phyloP scores from a whole-genome alignment of 2,329 filamentous ascomycete genomes.

The Aspergillus clavatus region DNA sequence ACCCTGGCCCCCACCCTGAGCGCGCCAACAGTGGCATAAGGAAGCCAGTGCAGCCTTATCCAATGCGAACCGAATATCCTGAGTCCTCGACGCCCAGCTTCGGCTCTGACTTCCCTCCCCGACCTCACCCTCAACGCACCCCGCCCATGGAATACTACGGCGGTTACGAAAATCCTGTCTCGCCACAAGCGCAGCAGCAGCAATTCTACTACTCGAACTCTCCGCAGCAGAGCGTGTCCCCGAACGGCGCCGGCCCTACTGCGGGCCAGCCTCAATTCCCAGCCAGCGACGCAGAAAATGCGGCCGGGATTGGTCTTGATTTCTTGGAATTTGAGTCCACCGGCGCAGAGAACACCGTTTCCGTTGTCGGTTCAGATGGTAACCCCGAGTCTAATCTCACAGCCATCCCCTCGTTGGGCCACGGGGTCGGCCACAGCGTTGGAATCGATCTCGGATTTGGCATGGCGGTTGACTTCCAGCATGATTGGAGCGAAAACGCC shows the following conservation, averaged over 20 bases:
- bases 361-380: slow-evolving; percentile 25
- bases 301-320: slow-evolving; percentile 46
- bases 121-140: slow-evolving; percentile 24
- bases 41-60: slow-evolving; percentile 24
- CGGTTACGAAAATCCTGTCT: slow-evolving; percentile 34
- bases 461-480: slow-evolving; percentile 43
- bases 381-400: slow-evolving; percentile 27
- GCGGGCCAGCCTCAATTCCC: slow-evolving; percentile 22
- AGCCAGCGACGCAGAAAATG: slow-evolving; percentile 19
- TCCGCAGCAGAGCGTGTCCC: slow-evolving; percentile 32
- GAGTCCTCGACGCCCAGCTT: slow-evolving; percentile 23
- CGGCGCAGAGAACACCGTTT: slow-evolving; percentile 23
- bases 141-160: slow-evolving; percentile 31
- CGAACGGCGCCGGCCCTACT: slow-evolving; percentile 22
- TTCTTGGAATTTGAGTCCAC: slow-evolving; percentile 50
- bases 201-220: slow-evolving; percentile 33
- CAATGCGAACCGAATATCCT: slow-evolving; percentile 19
- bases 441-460: slow-evolving; percentile 44
- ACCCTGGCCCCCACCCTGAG: slow-evolving; percentile 36
- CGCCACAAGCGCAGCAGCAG: slow-evolving; percentile 26
- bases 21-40: slow-evolving; percentile 29
- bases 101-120: slow-evolving; percentile 19
- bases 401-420: slow-evolving; percentile 27
- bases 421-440: slow-evolving; percentile 34
- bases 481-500: slow-evolving; percentile 47